Evolutionary conservation across 208 protist species (phyloP), one percentile per base, ranked within the genome.

Genomic region (Vickermania ingenoplastis): DNA sequence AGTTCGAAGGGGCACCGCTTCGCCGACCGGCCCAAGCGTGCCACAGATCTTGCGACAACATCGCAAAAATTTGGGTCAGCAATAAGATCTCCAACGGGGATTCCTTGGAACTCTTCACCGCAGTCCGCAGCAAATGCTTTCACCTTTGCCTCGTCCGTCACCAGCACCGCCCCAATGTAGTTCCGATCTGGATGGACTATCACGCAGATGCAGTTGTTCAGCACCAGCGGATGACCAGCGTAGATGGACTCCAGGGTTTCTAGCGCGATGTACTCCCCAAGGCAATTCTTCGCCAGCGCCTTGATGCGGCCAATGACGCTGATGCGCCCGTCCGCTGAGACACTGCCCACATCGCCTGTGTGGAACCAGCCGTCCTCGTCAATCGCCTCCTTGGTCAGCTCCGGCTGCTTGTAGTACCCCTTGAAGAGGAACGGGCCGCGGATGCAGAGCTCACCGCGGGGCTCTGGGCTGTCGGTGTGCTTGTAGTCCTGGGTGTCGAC

Each of bases 251-350:
- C 84, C 0, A 97, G 70, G 13, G n/a, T 61, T 52, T 97, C 89
- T 29, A 94, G 56, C 7, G 89, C 83, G 48, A 97, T 83, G 75
- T 96, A 97, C 77, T 97, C 90, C 25, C 94, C 94, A 13, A 89
- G 73, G n/a, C 64, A 69, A 59, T 92, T 89, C 77, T 96, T 96
- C 61, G 86, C 89, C 36, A 97, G 73, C n/a, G 88, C 86, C 79
- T 97, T 97, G 31, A 86, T 72, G 63, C 93, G 82, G 13, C 89
- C 93, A 1, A 97, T 65, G 7, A 97, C 81, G 30, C 69, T 51
- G 7, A 97, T 21, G 2, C 60, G 71, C 3, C 82, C 83, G 17
- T 84, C 71, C 21, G 24, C 17, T 5, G 48, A 23, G 53, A 91
- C 57, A 49, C 58, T 67, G 41, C 90, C 93, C 26, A 96, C 77